Base-by-base conservation (phyloP, 2,329 filamentous ascomycete species). In the Alternaria sp. region DNA sequence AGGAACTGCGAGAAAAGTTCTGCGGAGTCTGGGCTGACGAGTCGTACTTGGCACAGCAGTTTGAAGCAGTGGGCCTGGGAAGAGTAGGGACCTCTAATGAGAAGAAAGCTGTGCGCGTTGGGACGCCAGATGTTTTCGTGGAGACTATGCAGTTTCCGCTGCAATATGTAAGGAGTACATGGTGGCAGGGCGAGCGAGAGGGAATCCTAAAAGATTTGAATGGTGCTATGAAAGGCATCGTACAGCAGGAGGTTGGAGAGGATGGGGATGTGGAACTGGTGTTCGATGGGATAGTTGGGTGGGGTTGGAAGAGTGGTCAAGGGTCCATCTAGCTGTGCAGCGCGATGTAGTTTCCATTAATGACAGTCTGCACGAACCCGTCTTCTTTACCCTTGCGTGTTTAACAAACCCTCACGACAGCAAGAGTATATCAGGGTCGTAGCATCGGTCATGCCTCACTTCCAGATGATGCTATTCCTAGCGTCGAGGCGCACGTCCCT, bases 111-210 rank as follows among this genome's bases (percentile, higher is more conserved):
- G 64, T 63, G 0, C 28, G 58, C 14, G 60, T 45, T 49, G 71
- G 73, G 14, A 70, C 66, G 18, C 63, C 71, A n/a, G 57, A 55
- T 20, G 51, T 60, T 18, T 71, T 67, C 12, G 51, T 64, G 25
- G 66, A 61, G 21, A 63, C 56, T 5, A 71, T 76, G 67, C 45
- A 49, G 28, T 64, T 75, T 59, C 64, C 68, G 46, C 33, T 76
- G 23, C 44, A 26, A 4, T 26, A 73, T 37, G 25, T 77, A 21
- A 56, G 44, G 49, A 49, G 26, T 51, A 56, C 30, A 21, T 73
- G 70, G 74, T 57, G 57, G 5, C 68, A 72, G 59, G 59, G 55
- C 23, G 61, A 66, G 63, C 70, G 64, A 58, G 63, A 65, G 11
- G 51, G 54, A 37, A 55, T 54, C 41, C 3, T 66, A n/a, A 51